phyloP scores from a whole-genome alignment of 495 filamentous ascomycete species.

The Aspergillus ostianus region DNA sequence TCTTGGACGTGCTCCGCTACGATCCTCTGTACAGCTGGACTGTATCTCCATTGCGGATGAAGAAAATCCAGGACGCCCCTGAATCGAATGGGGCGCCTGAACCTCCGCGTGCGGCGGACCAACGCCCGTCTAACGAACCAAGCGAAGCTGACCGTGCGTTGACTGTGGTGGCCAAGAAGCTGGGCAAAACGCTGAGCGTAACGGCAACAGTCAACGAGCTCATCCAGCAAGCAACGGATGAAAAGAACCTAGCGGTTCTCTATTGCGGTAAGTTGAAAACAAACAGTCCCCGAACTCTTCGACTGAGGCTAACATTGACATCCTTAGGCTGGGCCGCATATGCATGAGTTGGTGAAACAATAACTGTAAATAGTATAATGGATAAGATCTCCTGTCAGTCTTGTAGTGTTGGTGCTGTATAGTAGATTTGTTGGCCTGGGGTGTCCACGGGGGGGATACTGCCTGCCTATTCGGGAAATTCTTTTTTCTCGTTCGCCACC shows the following conservation, averaged over 20 bases:
- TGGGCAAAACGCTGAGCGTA: slow-evolving; percentile 89
- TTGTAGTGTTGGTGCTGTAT: neutral
- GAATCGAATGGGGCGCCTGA: slow-evolving; percentile 47
- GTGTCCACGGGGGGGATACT: neutral
- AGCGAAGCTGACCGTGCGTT: slow-evolving; percentile 90
- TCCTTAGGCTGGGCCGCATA: slow-evolving; percentile 28
- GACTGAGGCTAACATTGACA: neutral
- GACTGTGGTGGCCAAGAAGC: slow-evolving; percentile 89
- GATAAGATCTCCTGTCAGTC: neutral
- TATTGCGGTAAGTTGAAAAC: slow-evolving; percentile 68
- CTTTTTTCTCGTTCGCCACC: neutral
- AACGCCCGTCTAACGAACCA: slow-evolving; percentile 64
- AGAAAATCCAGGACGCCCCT: slow-evolving; percentile 66
- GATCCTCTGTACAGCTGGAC: slow-evolving; percentile 97
- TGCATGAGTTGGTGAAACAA: slow-evolving; percentile 11
- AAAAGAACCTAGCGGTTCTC: slow-evolving; percentile 85
- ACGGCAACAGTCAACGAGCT: slow-evolving; percentile 93
- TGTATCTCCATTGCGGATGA: slow-evolving; percentile 83
- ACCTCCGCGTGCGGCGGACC: slow-evolving; percentile 34
- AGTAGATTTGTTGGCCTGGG: neutral
- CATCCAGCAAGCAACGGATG: slow-evolving; percentile 93
- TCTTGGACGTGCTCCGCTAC: slow-evolving; percentile 91
- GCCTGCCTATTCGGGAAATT: neutral
- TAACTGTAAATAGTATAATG: neutral
- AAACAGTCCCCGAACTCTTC: neutral